A percentile compares a stretch with the other conserved stretches of the same genome.
Conservation (phyloP, 129 eudicot species). For the Pseudognaphalium luteoalbum region DNA sequence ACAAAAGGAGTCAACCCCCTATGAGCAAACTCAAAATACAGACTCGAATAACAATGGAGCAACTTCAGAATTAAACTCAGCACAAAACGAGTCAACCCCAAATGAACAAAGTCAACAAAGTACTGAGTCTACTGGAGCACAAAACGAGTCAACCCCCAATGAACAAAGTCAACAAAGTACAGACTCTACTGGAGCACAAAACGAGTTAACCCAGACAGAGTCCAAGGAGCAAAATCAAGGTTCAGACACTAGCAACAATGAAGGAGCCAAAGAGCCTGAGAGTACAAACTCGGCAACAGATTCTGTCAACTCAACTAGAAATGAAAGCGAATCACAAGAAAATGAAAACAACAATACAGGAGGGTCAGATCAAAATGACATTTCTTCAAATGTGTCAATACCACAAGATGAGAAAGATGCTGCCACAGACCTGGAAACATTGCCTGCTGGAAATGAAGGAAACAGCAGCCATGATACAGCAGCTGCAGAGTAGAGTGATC, state of each 20-base stretch:
- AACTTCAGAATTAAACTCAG: conserved; percentile 29
- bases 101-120: conserved; percentile 28
- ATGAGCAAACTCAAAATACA: conserved; percentile 29
- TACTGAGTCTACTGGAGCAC: conserved; percentile 12
- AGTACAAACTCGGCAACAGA: conserved; percentile 11
- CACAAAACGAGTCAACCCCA: conserved; percentile 35
- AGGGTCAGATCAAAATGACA: conserved; percentile 31
- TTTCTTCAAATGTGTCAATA: conserved; percentile 25
- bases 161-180: conserved; percentile 29
- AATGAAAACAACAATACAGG: conserved; percentile 2
- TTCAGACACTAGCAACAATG: conserved; percentile 21
- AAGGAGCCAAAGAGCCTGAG: conserved; percentile 6
- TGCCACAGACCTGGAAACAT: conserved; percentile 43
- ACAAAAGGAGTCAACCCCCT: conserved; percentile 35
- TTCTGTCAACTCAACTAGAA: background rate
- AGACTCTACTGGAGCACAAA: conserved; percentile 23
- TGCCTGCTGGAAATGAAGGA: conserved; percentile 40
- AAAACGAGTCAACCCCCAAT: conserved; percentile 31
- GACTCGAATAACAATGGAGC: conserved; percentile 26
- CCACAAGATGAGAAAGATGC: conserved; percentile 52
- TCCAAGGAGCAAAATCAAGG: conserved; percentile 18
- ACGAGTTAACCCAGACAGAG: conserved; percentile 31
- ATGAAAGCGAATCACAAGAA: background rate
- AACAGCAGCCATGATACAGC: conserved; percentile 42
- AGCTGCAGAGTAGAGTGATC: conserved; percentile 37